Evolutionary conservation across 345 rosid genomes (phyloP).

Genomic region (Conringia planisiliqua): DNA sequence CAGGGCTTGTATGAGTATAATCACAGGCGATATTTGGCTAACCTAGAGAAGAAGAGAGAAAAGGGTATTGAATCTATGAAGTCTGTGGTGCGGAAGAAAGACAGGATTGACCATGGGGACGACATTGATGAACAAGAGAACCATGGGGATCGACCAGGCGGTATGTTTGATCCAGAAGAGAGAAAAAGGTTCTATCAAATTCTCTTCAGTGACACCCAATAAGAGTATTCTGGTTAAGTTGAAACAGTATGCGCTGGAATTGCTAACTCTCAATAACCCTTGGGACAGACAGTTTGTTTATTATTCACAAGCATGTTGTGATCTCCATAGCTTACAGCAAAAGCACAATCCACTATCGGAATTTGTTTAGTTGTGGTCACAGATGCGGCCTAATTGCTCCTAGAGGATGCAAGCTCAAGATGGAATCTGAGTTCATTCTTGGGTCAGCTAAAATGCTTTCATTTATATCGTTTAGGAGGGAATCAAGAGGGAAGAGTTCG

Average conservation of each 20-base stretch:
- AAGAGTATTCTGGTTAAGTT: conserved; percentile 23
- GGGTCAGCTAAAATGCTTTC: neutral
- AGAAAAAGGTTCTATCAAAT: conserved; percentile 75
- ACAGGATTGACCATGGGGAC: conserved; percentile 8
- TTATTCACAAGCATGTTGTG: neutral
- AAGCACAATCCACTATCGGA: neutral
- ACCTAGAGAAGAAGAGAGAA: conserved; percentile 67
- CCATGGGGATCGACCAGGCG: conserved; percentile 43
- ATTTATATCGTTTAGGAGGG: neutral
- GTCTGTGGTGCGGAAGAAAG: conserved; percentile 36
- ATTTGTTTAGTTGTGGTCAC: neutral
- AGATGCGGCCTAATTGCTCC: neutral
- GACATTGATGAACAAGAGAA: conserved; percentile 47
- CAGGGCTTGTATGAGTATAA: conserved; percentile 84
- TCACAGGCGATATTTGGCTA: conserved; percentile 44
- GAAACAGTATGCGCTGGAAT: neutral
- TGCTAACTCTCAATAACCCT: neutral
- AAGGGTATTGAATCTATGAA: conserved; percentile 42
- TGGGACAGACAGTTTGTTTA: neutral
- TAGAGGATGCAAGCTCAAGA: neutral
- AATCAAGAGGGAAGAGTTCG: neutral
- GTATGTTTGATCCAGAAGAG: conserved; percentile 78
- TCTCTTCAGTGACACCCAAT: conserved; percentile 59
- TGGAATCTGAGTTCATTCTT: neutral
- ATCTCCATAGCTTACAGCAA: neutral